Conservation (phyloP, 768 basidiomycete species). For the Artomyces pyxidatus region DNA sequence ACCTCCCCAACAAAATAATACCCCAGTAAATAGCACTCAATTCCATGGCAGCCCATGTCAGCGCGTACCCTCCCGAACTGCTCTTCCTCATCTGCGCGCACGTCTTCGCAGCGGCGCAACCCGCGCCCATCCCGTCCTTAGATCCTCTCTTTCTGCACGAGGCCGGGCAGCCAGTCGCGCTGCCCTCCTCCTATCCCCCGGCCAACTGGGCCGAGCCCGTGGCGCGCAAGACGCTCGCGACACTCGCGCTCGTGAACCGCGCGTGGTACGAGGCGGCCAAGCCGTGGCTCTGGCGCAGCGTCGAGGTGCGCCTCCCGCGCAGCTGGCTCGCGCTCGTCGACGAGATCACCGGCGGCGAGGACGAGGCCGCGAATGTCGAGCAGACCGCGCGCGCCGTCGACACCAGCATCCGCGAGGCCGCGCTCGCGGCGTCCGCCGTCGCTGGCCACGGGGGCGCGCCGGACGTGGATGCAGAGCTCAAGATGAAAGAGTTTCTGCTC, state of each 20-base stretch:
- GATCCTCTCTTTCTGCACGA: conserved; percentile 55
- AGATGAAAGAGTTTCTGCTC: conserved; percentile 28
- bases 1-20: background rate
- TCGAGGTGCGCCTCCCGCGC: conserved; percentile 79
- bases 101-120: conserved; percentile 56
- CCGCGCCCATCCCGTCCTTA: conserved; percentile 48
- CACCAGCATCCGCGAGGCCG: conserved; percentile 58
- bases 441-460: background rate
- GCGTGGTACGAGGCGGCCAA: conserved; percentile 79
- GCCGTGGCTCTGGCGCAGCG: conserved; percentile 79
- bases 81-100: conserved; percentile 66
- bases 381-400: conserved; percentile 58
- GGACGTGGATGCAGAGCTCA: conserved; percentile 29
- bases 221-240: conserved; percentile 56
- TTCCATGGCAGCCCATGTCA: background rate
- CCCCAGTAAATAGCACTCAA: too few species aligned
- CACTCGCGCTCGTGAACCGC: conserved; percentile 69
- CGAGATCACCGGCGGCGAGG: conserved; percentile 67
- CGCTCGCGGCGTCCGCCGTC: conserved; percentile 51
- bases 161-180: conserved; percentile 40
- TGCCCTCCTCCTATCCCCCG: conserved; percentile 70
- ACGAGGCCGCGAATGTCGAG: conserved; percentile 38
- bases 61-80: conserved; percentile 60
- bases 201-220: conserved; percentile 61
- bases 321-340: conserved; percentile 79